These are phyloP conservation scores for Boletus rubroflammeus DNA, from an alignment of 768 basidiomycete genomes.

Conservation along the genomic window DNA sequence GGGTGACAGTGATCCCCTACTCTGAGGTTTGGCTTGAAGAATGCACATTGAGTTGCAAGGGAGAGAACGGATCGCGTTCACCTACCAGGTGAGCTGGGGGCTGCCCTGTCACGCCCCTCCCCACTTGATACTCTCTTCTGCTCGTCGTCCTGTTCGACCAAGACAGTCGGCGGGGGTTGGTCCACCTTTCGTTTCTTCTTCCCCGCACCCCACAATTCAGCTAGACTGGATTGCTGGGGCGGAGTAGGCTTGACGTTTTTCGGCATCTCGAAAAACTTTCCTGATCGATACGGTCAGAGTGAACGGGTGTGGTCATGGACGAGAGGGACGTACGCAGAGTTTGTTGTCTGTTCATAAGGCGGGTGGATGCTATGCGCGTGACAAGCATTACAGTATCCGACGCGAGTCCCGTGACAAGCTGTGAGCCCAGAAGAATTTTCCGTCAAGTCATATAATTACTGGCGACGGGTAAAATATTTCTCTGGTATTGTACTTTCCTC, in stretches of 20 bases:
- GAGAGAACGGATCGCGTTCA: neutral
- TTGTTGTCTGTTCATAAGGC: conserved; percentile 65
- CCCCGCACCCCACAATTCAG: conserved; percentile 68
- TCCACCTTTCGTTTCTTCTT: conserved; percentile 33
- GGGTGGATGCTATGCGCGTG: conserved; percentile 16
- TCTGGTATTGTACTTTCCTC: no score
- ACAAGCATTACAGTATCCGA: conserved; percentile 19
- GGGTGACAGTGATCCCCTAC: conserved; percentile 28
- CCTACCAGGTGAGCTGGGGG: conserved; percentile 10
- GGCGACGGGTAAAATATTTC: neutral
- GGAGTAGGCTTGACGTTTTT: conserved; percentile 58
- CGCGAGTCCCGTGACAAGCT: conserved; percentile 1
- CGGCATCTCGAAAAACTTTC: conserved; percentile 76
- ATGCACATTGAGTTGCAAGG: conserved; percentile 2
- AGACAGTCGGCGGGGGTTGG: conserved; percentile 19
- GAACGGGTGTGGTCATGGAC: neutral
- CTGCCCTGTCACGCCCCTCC: conserved; percentile 1
- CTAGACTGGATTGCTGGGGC: conserved; percentile 74
- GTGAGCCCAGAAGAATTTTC: neutral
- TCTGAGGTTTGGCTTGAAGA: conserved; percentile 36
- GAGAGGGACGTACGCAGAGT: conserved; percentile 52
- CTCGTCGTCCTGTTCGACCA: conserved; percentile 24
- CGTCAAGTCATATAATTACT: neutral
- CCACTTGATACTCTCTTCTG: conserved; percentile 22
- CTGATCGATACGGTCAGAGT: conserved; percentile 33